A percentile compares a stretch with the other conserved stretches of the same genome.
phyloP scores from a whole-genome alignment of 306 rosid species.

The Boehmeria nivea region DNA sequence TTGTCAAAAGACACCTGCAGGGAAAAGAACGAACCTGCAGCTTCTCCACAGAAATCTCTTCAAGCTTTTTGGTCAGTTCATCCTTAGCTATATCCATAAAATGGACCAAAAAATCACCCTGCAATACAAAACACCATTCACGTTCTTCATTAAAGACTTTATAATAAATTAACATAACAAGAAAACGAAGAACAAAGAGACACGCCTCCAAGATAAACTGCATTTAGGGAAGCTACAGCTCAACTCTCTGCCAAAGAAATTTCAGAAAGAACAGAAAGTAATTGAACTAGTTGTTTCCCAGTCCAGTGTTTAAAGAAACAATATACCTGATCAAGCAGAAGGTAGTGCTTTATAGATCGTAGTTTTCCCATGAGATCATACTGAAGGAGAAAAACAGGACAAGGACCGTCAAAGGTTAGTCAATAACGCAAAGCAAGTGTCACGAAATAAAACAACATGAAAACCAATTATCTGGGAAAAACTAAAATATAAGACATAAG shows the following conservation, averaged over 20 bases:
- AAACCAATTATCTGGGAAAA: background rate
- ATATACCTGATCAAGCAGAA: constrained; percentile 95
- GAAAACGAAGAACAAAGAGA: background rate
- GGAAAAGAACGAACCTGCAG: constrained; percentile 61
- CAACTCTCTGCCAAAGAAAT: background rate
- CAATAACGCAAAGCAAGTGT: background rate
- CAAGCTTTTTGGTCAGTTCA: constrained; percentile 80
- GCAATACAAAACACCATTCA: constrained; percentile 17
- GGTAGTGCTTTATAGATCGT: constrained; percentile 90
- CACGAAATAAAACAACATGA: background rate
- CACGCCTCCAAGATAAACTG: background rate
- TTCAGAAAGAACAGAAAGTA: background rate
- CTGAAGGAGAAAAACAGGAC: constrained; percentile 34
- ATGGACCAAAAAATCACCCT: constrained; percentile 99
- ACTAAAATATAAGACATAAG: constrained; percentile 8
- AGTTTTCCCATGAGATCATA: constrained; percentile 86
- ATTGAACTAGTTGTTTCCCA: too few species aligned
- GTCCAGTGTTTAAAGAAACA: too few species aligned
- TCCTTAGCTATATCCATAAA: constrained; percentile 97
- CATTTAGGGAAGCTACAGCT: background rate
- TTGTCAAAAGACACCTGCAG: constrained; percentile 12
- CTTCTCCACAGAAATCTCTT: constrained; percentile 93
- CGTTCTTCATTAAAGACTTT: too few species aligned
- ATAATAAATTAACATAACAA: too few species aligned
- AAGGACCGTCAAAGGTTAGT: constrained; percentile 20